Base-by-base conservation (phyloP, 2,329 filamentous ascomycete genomes). In the Fusarium sp. region DNA sequence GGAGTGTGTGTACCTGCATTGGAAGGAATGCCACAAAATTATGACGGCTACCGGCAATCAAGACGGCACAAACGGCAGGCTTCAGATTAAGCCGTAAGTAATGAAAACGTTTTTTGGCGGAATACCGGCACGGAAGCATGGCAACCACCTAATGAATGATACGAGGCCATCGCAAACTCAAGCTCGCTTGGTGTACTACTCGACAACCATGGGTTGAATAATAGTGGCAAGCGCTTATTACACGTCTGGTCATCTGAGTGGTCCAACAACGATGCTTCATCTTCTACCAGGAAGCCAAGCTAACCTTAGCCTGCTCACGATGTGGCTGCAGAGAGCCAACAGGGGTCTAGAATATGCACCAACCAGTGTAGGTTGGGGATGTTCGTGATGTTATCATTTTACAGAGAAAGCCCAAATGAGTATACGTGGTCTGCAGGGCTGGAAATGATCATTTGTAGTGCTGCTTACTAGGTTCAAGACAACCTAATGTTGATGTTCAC, bases 1-100 rank as follows among this genome's bases (percentile, higher is more conserved):
- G 19, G 19, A 19, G 19, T 19, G 19, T 19, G 19, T 19, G 19
- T 19, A 19, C 19, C 19, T 19, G 19, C 19, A 19, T 19, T 3
- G 19, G 19, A 19, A 19, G 61, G 52, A 65, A 65, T 63, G 62
- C 26, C 48, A 46, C 31, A 29, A 63, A n/a, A 65, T 65, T 40
- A 25, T 31, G 31, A 47, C 31, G 12, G 31, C 51, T 35, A 55
- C 42, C 28, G 34, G 22, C 19, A 41, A 42, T 61, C 12, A 3
- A 15, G 13, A 35, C 43, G 43, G 52, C 34, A 42, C 42, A 48
- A 39, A 31, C 53, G 50, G 51, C 31, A 41, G 8, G 15, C 13
- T 31, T 22, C 38, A 19, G 15, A 32, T 43, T 5, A 43, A 34
- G 31, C 9, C 19, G 12, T 24, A 10, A 11, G 19, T 34, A 15